Percentiles rank a stretch among this genome's conserved stretches.
Evolutionary conservation across 2,329 filamentous ascomycete genomes (phyloP).

Genomic region (Neofusicoccum parvum): DNA sequence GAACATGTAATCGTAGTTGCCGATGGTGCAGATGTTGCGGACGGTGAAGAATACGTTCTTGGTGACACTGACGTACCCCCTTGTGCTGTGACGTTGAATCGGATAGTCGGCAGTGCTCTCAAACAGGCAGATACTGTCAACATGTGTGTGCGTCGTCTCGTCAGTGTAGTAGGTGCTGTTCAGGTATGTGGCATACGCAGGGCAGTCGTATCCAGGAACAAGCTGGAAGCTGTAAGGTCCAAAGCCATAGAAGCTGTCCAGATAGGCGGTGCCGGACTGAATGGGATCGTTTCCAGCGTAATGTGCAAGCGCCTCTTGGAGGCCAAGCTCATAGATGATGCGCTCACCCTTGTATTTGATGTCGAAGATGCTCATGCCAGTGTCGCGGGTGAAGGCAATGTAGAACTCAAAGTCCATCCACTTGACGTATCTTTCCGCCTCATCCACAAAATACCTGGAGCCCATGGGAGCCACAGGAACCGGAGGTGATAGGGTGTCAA

Average conservation of each 20-base stretch:
- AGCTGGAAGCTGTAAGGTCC: slow-evolving; percentile 50
- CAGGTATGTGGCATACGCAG: slow-evolving; percentile 53
- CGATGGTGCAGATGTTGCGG: slow-evolving; percentile 51
- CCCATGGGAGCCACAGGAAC: slow-evolving; percentile 49
- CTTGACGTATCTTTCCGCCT: slow-evolving; percentile 48
- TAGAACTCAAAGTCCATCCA: slow-evolving; percentile 60
- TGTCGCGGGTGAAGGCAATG: slow-evolving; percentile 52
- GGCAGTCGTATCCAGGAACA: slow-evolving; percentile 56
- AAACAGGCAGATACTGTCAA: slow-evolving; percentile 53
- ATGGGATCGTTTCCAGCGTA: slow-evolving; percentile 55
- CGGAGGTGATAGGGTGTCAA: slow-evolving; percentile 58
- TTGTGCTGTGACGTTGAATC: slow-evolving; percentile 35
- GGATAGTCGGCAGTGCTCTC: slow-evolving; percentile 33
- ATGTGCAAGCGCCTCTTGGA: slow-evolving; percentile 59
- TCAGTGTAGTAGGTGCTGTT: slow-evolving; percentile 50
- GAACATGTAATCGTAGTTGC: slow-evolving; percentile 34
- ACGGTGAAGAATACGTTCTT: slow-evolving; percentile 45
- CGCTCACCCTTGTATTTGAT: slow-evolving; percentile 58
- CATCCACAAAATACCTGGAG: slow-evolving; percentile 48
- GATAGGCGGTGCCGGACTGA: slow-evolving; percentile 49
- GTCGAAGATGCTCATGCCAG: slow-evolving; percentile 54
- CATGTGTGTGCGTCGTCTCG: slow-evolving; percentile 49
- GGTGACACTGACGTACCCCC: slow-evolving; percentile 32
- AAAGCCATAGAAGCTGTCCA: slow-evolving; percentile 54
- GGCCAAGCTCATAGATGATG: slow-evolving; percentile 58